Percentiles rank a stretch among this genome's conserved stretches.
These are phyloP conservation scores for Globisporangium apiculatum DNA, from an alignment of 352 stramenopile species.

Conservation along the genomic window DNA sequence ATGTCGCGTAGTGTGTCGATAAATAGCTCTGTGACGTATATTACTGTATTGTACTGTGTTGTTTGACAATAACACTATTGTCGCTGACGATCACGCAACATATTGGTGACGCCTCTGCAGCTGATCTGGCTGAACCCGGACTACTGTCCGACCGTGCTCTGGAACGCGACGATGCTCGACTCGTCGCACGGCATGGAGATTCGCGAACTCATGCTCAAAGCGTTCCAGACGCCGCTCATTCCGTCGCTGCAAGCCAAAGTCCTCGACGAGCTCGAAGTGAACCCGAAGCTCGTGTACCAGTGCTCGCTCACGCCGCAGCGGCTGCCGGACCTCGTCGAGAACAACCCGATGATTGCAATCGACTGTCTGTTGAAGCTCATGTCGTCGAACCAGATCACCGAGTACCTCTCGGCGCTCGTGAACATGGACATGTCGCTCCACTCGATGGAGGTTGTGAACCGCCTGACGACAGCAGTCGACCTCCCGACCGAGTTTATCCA, in stretches of 20 bases:
- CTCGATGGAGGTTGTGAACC: constrained; percentile 97
- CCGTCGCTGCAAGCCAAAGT: constrained; percentile 88
- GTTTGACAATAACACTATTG: neutral
- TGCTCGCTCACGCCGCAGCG: constrained; percentile 91
- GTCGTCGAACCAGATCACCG: constrained; percentile 89
- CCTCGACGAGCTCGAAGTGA: constrained; percentile 81
- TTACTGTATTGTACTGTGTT: neutral
- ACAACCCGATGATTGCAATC: constrained; percentile 97
- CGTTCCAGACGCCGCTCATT: constrained; percentile 85
- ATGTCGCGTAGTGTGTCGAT: neutral
- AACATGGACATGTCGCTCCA: constrained; percentile 99
- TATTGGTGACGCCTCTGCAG: constrained; percentile 4
- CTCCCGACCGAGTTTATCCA: constrained; percentile 97
- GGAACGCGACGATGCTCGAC: constrained; percentile 88
- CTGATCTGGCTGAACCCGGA: constrained; percentile 91
- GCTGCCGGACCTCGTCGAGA: constrained; percentile 95
- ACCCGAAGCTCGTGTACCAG: constrained; percentile 89
- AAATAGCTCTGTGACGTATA: neutral
- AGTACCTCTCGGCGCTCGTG: constrained; percentile 96
- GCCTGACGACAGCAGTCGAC: constrained; percentile 87
- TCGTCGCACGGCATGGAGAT: constrained; percentile 80
- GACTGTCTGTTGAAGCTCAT: constrained; percentile 93
- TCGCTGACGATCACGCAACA: neutral
- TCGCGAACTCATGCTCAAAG: constrained; percentile 86
- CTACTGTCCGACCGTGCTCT: constrained; percentile 87